Evolutionary conservation across 257 asterid species (phyloP), one percentile per base, ranked within the genome.

Genomic region (Linderniella brevidens): DNA sequence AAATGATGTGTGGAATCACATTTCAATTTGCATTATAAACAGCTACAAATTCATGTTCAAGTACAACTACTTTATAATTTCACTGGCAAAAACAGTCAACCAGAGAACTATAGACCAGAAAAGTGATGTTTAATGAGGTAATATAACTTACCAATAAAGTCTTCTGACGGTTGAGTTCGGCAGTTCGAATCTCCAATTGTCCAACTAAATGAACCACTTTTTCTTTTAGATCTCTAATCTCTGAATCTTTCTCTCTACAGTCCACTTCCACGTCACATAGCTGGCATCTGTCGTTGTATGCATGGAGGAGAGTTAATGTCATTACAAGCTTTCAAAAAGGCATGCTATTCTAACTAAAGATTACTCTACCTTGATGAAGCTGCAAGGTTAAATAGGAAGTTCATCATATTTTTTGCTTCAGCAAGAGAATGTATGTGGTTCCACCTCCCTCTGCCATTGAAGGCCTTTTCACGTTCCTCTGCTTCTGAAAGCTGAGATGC

Each of bases 401-500:
- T 79, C 99, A 90, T 85, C 42, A 85, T 67, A 55, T 75, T 67
- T 72, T 75, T 85, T 3, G 96, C 94, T 61, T 90, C 99, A 35
- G 92, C 73, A 41, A 90, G 74, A 54, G 93, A 65, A 46, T 92
- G 85, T 42, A 90, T 81, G 67, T 85, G 96, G 63, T 77, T 85
- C 99, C 96, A 90, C 62, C 99, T 68, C 44, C 94, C 99, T 62
- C 80, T 66, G 45, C 96, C 96, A 68, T 92, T 77, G 64, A 81
- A 90, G 53, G 96, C 78, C 11, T 94, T 77, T 50, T 85, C 99
- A 49, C 94, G 82, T 72, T 90, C 99, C 70, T 79, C 96, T 13
- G 93, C 99, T 68, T 90, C 99, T 40, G 99, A 90, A 50, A 90
- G 68, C 39, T 90, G 99, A 41, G 99, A 79, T 40, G 88, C 93